A percentile compares a stretch with the other conserved stretches of the same genome.
These are phyloP conservation scores for Sporothrix inflata DNA, from an alignment of 2,329 filamentous ascomycete species.

Conservation along the genomic window DNA sequence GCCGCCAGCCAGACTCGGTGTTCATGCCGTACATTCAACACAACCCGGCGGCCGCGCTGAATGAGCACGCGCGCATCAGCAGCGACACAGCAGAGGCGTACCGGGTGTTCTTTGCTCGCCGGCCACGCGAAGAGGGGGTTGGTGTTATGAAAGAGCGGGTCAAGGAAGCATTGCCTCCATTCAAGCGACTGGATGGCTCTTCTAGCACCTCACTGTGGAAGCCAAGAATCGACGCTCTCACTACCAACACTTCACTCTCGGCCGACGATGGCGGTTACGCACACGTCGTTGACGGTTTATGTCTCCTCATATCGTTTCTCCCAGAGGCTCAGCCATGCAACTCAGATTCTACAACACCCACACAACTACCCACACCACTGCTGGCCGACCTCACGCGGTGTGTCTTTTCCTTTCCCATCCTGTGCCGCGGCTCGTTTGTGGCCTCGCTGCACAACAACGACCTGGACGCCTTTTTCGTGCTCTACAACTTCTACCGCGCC, in stretches of 20 bases:
- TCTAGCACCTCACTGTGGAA: not conserved
- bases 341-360: not conserved
- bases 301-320: slow-evolving; percentile 30
- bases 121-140: too few species aligned
- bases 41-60: slow-evolving; percentile 11
- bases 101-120: slow-evolving; percentile 28
- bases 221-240: not conserved
- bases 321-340: not conserved
- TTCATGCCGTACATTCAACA: slow-evolving; percentile 26
- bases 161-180: not conserved
- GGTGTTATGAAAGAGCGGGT: not conserved
- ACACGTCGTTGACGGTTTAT: slow-evolving; percentile 23
- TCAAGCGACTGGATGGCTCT: not conserved
- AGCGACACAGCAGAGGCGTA: slow-evolving; percentile 23
- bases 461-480: slow-evolving; percentile 28
- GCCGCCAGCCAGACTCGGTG: slow-evolving; percentile 21
- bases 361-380: not conserved
- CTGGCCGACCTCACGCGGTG: slow-evolving; percentile 28
- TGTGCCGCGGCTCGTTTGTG: slow-evolving; percentile 31
- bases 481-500: slow-evolving; percentile 34
- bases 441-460: slow-evolving; percentile 26
- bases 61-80: slow-evolving; percentile 19
- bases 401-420: slow-evolving; percentile 30
- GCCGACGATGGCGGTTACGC: not conserved
- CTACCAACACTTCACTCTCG: not conserved